phyloP scores from a whole-genome alignment of 2,329 filamentous ascomycete species.

The Exophiala xenobiotica region DNA sequence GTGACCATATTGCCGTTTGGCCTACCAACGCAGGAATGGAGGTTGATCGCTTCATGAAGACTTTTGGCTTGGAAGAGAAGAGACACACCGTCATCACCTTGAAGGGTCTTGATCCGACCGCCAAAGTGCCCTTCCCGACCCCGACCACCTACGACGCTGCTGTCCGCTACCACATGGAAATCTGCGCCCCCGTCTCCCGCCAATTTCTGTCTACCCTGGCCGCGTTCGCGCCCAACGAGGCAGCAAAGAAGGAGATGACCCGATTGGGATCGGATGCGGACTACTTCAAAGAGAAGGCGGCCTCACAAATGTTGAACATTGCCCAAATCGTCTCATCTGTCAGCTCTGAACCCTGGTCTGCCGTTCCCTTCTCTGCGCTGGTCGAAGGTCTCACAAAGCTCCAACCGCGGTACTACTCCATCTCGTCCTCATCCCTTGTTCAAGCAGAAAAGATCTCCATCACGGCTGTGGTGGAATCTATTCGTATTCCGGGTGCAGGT shows the following conservation, averaged over 20 bases:
- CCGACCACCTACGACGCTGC: constrained; percentile 96
- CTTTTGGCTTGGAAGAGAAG: constrained; percentile 74
- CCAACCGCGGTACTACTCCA: constrained; percentile 98
- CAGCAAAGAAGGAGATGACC: constrained; percentile 80
- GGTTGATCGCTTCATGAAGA: constrained; percentile 82
- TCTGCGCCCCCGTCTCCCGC: constrained; percentile 90
- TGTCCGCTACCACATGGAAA: constrained; percentile 93
- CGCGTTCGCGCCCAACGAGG: constrained; percentile 83
- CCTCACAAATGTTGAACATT: constrained; percentile 81
- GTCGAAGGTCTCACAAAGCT: constrained; percentile 93
- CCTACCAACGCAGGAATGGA: constrained; percentile 91
- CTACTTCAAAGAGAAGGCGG: constrained; percentile 86
- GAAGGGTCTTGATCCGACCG: constrained; percentile 89
- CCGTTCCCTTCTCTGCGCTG: constrained; percentile 88
- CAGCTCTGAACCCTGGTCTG: constrained; percentile 72
- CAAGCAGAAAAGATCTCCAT: constrained; percentile 95
- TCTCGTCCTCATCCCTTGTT: constrained; percentile 91
- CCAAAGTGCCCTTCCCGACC: constrained; percentile 95
- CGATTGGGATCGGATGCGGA: constrained; percentile 91
- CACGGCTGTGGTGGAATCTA: constrained; percentile 88
- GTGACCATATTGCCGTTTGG: constrained; percentile 97
- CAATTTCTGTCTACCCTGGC: constrained; percentile 87
- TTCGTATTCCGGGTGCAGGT: constrained; percentile 71
- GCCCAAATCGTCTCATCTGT: constrained; percentile 76
- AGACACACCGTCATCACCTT: constrained; percentile 79